A percentile compares a stretch with the other conserved stretches of the same genome.
These are phyloP conservation scores for Suhomyces kunorum DNA, from an alignment of 1,139 yeast genomes.

Conservation along the genomic window DNA sequence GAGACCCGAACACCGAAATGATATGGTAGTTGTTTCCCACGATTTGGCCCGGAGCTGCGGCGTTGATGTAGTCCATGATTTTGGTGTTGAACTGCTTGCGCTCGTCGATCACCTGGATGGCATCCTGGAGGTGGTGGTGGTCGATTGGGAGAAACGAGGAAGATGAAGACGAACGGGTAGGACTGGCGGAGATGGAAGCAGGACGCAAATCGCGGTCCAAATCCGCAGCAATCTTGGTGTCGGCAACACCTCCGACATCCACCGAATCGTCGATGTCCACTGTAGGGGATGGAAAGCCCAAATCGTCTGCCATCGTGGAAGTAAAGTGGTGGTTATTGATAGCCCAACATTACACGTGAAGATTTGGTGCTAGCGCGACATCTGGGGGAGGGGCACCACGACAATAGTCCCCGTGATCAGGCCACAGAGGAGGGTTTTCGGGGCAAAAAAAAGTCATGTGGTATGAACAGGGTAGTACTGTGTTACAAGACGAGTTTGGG, in stretches of 20 bases:
- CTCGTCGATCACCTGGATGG: conserved; percentile 81
- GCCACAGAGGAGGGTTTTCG: too few species aligned
- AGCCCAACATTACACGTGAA: conserved; percentile 5
- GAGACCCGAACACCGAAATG: conserved; percentile 95
- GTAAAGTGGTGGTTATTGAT: neutral
- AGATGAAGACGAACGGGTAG: conserved; percentile 26
- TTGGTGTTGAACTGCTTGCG: conserved; percentile 58
- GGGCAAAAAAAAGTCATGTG: too few species aligned
- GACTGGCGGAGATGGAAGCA: conserved; percentile 5
- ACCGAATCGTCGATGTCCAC: conserved; percentile 11
- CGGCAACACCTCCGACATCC: neutral
- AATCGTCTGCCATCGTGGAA: conserved; percentile 12
- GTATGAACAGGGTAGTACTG: too few species aligned
- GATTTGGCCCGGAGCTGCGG: conserved; percentile 32
- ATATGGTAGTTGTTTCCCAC: conserved; percentile 81
- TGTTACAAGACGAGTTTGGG: neutral
- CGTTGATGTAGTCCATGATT: conserved; percentile 38
- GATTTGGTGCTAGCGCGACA: conserved; percentile 1
- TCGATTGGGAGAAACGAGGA: conserved; percentile 49
- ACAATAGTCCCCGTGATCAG: too few species aligned
- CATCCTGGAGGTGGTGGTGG: conserved; percentile 33
- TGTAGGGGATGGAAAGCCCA: conserved; percentile 12
- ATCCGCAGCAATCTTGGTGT: neutral
- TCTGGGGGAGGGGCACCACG: conserved; percentile 1
- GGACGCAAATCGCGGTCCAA: neutral